Conservation (phyloP, 1,284 basidiomycete species). For the Phlebopus sp. region DNA sequence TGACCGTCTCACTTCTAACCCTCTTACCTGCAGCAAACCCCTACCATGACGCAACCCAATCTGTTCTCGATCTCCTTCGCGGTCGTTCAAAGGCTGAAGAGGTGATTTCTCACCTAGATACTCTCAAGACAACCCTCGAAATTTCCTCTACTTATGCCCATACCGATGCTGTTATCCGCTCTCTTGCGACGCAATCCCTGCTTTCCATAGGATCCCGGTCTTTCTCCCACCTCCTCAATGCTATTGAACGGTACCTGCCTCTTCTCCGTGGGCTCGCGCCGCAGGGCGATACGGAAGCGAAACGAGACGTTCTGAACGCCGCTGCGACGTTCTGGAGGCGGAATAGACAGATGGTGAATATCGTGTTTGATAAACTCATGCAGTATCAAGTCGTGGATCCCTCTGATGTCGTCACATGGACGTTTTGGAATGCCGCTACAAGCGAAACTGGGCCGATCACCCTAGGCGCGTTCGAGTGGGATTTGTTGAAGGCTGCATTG, state of each 20-base stretch:
- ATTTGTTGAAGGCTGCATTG: constrained; percentile 73
- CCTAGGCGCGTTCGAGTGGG: constrained; percentile 75
- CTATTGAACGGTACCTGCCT: constrained; percentile 94
- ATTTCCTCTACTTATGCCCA: constrained; percentile 52
- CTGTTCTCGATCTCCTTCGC: constrained; percentile 80
- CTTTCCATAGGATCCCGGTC: constrained; percentile 91
- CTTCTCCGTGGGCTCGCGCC: constrained; percentile 73
- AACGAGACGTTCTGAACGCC: constrained; percentile 67
- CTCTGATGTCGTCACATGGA: constrained; percentile 85
- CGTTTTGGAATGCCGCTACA: constrained; percentile 59
- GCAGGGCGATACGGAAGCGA: constrained; percentile 51
- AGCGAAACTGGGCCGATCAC: constrained; percentile 34
- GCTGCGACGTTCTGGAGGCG: constrained; percentile 78
- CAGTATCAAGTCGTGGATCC: constrained; percentile 98
- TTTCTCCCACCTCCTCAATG: constrained; percentile 97
- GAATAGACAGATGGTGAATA: constrained; percentile 80
- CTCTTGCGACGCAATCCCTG: constrained; percentile 86
- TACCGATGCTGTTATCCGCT: constrained; percentile 67
- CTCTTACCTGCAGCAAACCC: constrained; percentile 54
- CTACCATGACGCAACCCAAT: constrained; percentile 76
- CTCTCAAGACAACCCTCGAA: constrained; percentile 63
- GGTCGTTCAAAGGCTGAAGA: constrained; percentile 76
- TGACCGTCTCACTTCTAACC: background rate
- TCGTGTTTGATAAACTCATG: constrained; percentile 97
- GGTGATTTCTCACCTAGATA: constrained; percentile 74